Evolutionary conservation across 345 rosid genomes (phyloP), one percentile per base, ranked within the genome.

Genomic region (Ceriops tagal): DNA sequence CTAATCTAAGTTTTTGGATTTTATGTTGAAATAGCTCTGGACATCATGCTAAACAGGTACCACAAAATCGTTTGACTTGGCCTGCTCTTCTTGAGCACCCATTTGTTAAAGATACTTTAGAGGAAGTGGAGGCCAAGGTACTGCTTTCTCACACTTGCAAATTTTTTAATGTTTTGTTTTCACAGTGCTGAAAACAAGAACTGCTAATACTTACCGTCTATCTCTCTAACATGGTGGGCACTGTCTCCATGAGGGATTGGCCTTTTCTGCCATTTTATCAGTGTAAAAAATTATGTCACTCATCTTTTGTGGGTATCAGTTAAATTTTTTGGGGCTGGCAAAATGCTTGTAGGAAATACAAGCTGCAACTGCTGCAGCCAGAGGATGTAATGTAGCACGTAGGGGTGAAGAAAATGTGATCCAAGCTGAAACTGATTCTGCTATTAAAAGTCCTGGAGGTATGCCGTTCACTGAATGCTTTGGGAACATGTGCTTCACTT

Each of bases 81-180:
- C 96, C 99, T 35, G 85, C 86, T 64, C 97, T 95, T 70, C 97
- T 88, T 69, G 93, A 91, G 61, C 99, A 95, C 69, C 96, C 99
- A 56, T 95, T 95, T 77, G 91, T 95, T 64, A 87, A 83, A 81
- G 97, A 93, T 73, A 79, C 84, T 65, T 74, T 71, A 16, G 82
- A 81, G 66, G 95, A 93, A 68, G 28, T 78, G 68, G 93, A 88
- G 73, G 83, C 84, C 71, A 81, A 75, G 93, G 99, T 95, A 87
- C 80, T 64, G 66, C 47, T 46, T 60, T 71, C 55, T 53, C 61
- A 39, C 68, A 15, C 59, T 31, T 61, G 20, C 58, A 47, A 20
- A 28, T 46, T 31, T 8, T 64, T 13, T 16, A 22, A 10, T 20
- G 10, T 52, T 35, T 27, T 46, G n/a, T 21, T 21, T 37, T 27